Conservation (phyloP, 2,329 filamentous ascomycete genomes). For the Cucurbitaria berberidis region DNA sequence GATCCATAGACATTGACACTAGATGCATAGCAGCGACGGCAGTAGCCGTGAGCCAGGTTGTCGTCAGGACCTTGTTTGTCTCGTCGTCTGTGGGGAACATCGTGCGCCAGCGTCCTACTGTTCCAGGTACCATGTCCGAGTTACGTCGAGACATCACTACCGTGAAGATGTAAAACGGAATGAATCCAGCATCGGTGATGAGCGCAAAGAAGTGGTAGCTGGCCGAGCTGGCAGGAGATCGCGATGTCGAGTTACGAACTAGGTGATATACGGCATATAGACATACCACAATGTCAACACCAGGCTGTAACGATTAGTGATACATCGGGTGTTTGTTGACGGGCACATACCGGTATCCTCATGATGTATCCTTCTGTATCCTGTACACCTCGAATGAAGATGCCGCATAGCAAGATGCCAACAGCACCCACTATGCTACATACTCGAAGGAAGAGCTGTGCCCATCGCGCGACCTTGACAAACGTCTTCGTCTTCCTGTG, state of each 20-base stretch:
- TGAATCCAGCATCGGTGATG: constrained; percentile 71
- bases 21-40: constrained; percentile 71
- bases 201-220: constrained; percentile 88
- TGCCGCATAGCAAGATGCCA: constrained; percentile 75
- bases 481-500: constrained; percentile 70
- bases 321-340: background rate
- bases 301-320: constrained; percentile 63
- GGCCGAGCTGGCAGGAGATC: constrained; percentile 79
- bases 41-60: constrained; percentile 72
- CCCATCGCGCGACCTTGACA: constrained; percentile 71
- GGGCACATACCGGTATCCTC: constrained; percentile 70
- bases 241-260: constrained; percentile 69
- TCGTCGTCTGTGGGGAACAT: constrained; percentile 64
- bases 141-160: constrained; percentile 61
- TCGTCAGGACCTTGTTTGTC: constrained; percentile 66
- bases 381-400: constrained; percentile 75
- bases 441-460: constrained; percentile 72
- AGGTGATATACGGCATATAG: constrained; percentile 84
- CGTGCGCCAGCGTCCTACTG: constrained; percentile 68
- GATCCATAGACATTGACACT: constrained; percentile 70
- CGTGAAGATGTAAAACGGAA: constrained; percentile 68
- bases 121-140: constrained; percentile 54
- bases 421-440: constrained; percentile 71
- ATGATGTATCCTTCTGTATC: constrained; percentile 74
- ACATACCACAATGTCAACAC: constrained; percentile 73